Percentiles rank a stretch among this genome's conserved stretches.
phyloP scores from a whole-genome alignment of 768 basidiomycete genomes.

The Phaffia australis region DNA sequence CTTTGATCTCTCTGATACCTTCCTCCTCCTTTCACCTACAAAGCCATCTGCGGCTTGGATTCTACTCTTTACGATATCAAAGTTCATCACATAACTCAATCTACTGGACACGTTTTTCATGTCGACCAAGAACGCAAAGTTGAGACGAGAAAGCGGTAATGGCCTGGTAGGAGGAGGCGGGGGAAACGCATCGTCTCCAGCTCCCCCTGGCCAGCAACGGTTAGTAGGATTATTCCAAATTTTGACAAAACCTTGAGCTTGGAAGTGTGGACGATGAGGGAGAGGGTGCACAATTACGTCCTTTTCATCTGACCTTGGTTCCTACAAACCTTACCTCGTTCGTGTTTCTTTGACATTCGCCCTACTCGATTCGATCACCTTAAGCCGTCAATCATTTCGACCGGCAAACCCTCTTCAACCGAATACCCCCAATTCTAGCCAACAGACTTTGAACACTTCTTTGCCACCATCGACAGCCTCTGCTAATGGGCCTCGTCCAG shows the following conservation, averaged over 20 bases:
- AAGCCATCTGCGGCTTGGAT: background rate
- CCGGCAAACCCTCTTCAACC: background rate
- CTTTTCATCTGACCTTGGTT: background rate
- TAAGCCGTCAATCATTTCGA: too few relatives aligned
- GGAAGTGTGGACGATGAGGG: background rate
- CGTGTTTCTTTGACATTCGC: background rate
- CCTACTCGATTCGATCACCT: background rate
- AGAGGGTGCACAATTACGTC: background rate
- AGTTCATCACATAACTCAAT: background rate
- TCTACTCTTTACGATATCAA: background rate
- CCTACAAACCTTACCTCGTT: background rate
- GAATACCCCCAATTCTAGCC: background rate
- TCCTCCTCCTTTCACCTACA: background rate
- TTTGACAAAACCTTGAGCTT: too few relatives aligned
- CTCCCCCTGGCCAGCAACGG: too few relatives aligned
- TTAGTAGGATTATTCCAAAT: too few relatives aligned
- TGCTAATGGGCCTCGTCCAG: background rate
- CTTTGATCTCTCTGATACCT: constrained; percentile 1
- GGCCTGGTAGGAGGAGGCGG: too few relatives aligned
- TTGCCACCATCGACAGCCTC: constrained; percentile 2
- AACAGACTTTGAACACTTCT: background rate
- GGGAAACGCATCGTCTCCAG: too few relatives aligned
- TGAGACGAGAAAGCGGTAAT: background rate
- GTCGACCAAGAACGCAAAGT: constrained; percentile 13
- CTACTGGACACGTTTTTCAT: background rate